A percentile compares a stretch with the other conserved stretches of the same genome.
Conservation (phyloP, 805 yeast species). For the Ascoidea tarda region DNA sequence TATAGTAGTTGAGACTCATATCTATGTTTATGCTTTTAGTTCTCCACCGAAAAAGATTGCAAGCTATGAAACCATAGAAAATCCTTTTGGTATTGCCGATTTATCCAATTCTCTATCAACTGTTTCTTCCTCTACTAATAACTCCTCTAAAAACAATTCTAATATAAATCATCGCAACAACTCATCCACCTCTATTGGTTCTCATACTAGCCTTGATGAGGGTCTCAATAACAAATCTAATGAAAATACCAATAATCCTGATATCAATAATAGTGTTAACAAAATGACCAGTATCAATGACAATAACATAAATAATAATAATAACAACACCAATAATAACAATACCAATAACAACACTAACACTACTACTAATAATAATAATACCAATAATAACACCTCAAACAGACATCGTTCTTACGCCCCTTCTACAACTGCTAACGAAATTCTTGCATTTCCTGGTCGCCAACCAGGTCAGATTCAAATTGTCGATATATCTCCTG, state of each 20-base stretch:
- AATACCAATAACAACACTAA: neutral
- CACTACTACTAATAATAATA: neutral
- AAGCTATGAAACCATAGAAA: slow-evolving; percentile 49
- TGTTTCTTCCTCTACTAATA: slow-evolving; percentile 12
- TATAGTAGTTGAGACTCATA: slow-evolving; percentile 52
- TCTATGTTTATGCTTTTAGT: slow-evolving; percentile 67
- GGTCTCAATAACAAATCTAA: no score
- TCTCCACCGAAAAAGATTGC: slow-evolving; percentile 61
- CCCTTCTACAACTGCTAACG: slow-evolving; percentile 1
- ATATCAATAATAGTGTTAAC: no score
- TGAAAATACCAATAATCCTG: neutral
- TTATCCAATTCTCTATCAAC: slow-evolving; percentile 19
- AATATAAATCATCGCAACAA: neutral
- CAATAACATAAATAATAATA: no score
- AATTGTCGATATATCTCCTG: slow-evolving; percentile 57
- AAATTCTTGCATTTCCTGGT: slow-evolving; percentile 67
- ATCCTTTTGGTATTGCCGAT: slow-evolving; percentile 52
- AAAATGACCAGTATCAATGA: neutral
- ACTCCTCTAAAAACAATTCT: slow-evolving; percentile 1
- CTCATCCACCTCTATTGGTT: neutral
- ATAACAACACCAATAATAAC: neutral
- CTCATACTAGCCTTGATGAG: neutral
- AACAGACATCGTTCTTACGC: neutral
- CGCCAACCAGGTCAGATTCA: slow-evolving; percentile 53
- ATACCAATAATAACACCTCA: no score